Evolutionary conservation across 2,329 filamentous ascomycete species (phyloP).

Genomic region (Aspergillaceae sp.): DNA sequence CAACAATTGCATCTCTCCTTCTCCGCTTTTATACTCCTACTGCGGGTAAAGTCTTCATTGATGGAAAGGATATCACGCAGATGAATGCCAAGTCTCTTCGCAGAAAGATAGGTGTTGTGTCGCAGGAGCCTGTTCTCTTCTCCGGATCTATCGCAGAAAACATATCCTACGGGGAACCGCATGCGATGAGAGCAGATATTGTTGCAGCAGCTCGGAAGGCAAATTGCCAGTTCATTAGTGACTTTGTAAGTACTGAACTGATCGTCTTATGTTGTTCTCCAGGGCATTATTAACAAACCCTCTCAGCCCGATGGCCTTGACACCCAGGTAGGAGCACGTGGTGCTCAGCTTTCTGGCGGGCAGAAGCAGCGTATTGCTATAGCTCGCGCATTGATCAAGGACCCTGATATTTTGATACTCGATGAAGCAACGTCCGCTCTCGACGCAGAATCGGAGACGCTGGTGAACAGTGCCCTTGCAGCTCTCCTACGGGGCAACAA

Average conservation of each 20-base stretch:
- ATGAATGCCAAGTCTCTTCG: slow-evolving; percentile 93
- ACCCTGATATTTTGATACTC: slow-evolving; percentile 92
- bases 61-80: slow-evolving; percentile 69
- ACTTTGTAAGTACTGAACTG: slow-evolving; percentile 55
- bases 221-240: slow-evolving; percentile 93
- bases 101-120: slow-evolving; percentile 86
- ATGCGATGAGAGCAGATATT: slow-evolving; percentile 70
- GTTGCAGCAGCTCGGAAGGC: slow-evolving; percentile 79
- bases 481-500: slow-evolving; percentile 76
- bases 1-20: slow-evolving; percentile 84
- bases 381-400: slow-evolving; percentile 84
- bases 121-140: slow-evolving; percentile 92
- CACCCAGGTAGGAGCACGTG: slow-evolving; percentile 83
- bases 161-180: slow-evolving; percentile 81
- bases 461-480: slow-evolving; percentile 84
- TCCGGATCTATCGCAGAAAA: slow-evolving; percentile 69
- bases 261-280: neutral
- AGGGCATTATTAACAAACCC: slow-evolving; percentile 7
- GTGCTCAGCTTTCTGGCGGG: slow-evolving; percentile 87
- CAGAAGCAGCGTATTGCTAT: slow-evolving; percentile 98
- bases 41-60: slow-evolving; percentile 67
- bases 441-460: slow-evolving; percentile 91
- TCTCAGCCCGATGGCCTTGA: slow-evolving; percentile 76
- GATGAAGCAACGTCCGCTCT: slow-evolving; percentile 94
- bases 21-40: slow-evolving; percentile 86